Percentiles rank a stretch among this genome's conserved stretches.
Conservation (phyloP, 2,329 filamentous ascomycete genomes). For the Fusarium lateritium region DNA sequence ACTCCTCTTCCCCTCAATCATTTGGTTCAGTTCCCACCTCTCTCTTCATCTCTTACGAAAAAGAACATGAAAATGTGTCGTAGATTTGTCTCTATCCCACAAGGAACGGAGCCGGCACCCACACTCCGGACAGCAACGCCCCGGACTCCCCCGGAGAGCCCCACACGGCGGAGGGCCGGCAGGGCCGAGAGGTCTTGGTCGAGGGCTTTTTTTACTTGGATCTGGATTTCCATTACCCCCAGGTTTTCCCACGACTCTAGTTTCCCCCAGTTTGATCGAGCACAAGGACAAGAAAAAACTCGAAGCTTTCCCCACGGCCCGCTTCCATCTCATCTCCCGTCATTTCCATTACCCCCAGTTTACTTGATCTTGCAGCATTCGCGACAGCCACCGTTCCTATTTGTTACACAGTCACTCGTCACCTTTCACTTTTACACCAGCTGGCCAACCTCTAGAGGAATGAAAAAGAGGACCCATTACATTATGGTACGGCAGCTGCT, state of each 20-base stretch:
- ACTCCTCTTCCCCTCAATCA: slow-evolving; percentile 20
- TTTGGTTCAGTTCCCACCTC: slow-evolving; percentile 4
- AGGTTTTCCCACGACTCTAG: slow-evolving; percentile 48
- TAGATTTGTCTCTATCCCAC: slow-evolving; percentile 22
- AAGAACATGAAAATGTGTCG: slow-evolving; percentile 3
- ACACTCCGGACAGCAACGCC: slow-evolving; percentile 38
- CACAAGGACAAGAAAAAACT: slow-evolving; percentile 34
- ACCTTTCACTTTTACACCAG: slow-evolving; percentile 31
- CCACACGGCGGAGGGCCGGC: slow-evolving; percentile 47
- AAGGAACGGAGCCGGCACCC: slow-evolving; percentile 40
- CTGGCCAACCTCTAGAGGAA: slow-evolving; percentile 40
- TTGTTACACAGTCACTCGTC: slow-evolving; percentile 25
- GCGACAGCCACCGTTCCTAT: slow-evolving; percentile 47
- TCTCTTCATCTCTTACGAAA: slow-evolving; percentile 11
- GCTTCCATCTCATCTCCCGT: slow-evolving; percentile 32
- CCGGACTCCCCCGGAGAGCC: slow-evolving; percentile 46
- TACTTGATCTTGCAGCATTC: slow-evolving; percentile 57
- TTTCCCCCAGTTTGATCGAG: slow-evolving; percentile 36
- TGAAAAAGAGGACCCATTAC: slow-evolving; percentile 34
- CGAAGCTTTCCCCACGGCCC: slow-evolving; percentile 39
- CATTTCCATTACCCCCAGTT: slow-evolving; percentile 54
- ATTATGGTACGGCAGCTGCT: slow-evolving; percentile 18
- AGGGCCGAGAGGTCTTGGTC: slow-evolving; percentile 39
- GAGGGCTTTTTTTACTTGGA: slow-evolving; percentile 31
- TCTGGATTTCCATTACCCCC: slow-evolving; percentile 56